Base-by-base conservation (phyloP, 1,284 basidiomycete genomes). In the Omphalotus olearius region DNA sequence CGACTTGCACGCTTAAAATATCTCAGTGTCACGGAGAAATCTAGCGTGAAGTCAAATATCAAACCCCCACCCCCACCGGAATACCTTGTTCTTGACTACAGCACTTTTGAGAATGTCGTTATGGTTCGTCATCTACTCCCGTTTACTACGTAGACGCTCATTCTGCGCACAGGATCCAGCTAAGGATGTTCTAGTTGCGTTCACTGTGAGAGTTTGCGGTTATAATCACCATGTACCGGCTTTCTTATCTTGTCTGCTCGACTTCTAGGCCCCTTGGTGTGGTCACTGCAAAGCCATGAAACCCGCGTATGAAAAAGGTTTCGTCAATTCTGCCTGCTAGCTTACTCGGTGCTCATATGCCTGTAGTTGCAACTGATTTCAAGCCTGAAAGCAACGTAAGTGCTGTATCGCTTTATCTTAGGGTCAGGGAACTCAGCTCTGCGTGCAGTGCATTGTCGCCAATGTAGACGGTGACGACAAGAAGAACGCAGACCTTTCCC, bases 381-480 rank as follows among this genome's bases (percentile, higher is more conserved):
- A 77, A 82, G 56, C 63, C 79, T 43, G 95, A 98, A 67, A 73
- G 75, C 45, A 78, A 88, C 63, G 88, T 89, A 65, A 50, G 80
- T 71, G 13, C 7, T 6, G 50, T 42, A 47, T 41, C 4, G 7
- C 40, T 25, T 45, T 40, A 39, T 23, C 25, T 4, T 25, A 6
- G 30, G 13, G 30, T 52, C 33, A 37, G 5, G 20, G 20, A 35
- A 48, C 37, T 23, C 36, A 38, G 38, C 39, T 36, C 45, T 30
- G 48, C 39, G 4, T 45, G 5, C 58, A 91, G 83, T 93, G 91
- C 64, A 69, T 96, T 52, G 80, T 98, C 50, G 94, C 93, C 25
- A 92, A 96, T 67, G 74, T 98, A 59, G 86, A 99, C 69, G 93
- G 89, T 25, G 93, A 98, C 65, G 87, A 88, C 47, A 78, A 83